phyloP scores from a whole-genome alignment of 257 asterid species.

The Solanum chmielewskii region DNA sequence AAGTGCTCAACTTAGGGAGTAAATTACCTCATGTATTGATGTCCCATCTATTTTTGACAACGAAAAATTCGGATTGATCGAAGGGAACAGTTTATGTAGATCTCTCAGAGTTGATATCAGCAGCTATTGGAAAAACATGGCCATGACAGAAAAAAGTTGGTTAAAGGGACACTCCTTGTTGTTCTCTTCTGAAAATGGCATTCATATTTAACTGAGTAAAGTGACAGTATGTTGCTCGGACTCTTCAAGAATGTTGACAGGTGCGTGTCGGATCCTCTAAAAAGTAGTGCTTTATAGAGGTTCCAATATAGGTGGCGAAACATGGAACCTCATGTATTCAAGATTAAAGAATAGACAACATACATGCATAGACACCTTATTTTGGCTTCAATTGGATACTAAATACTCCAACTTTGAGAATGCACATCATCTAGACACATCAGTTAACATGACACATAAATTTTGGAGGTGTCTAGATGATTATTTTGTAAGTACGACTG shows the following conservation, averaged over 20 bases:
- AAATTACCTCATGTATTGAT: constrained; percentile 44
- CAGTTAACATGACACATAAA: background rate
- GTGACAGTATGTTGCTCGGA: background rate
- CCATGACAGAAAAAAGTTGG: background rate
- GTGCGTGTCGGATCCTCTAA: background rate
- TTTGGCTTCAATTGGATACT: background rate
- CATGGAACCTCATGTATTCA: background rate
- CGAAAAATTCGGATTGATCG: constrained; percentile 12
- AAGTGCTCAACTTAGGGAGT: background rate
- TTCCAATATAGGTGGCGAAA: background rate
- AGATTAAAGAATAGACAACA: background rate
- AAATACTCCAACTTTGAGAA: background rate
- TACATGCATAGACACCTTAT: background rate
- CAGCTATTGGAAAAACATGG: constrained; percentile 34
- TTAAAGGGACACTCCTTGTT: background rate
- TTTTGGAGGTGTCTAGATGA: background rate
- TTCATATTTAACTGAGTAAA: background rate
- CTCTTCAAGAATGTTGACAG: background rate
- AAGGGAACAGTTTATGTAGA: constrained; percentile 39
- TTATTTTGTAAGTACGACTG: background rate
- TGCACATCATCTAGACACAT: background rate
- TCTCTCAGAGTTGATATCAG: constrained; percentile 63
- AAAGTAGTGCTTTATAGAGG: background rate
- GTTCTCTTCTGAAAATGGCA: background rate
- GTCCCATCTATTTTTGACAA: constrained; percentile 35